Base-by-base conservation (phyloP, 192 early-diverging fungal genomes). In the Coemansia sp. region DNA sequence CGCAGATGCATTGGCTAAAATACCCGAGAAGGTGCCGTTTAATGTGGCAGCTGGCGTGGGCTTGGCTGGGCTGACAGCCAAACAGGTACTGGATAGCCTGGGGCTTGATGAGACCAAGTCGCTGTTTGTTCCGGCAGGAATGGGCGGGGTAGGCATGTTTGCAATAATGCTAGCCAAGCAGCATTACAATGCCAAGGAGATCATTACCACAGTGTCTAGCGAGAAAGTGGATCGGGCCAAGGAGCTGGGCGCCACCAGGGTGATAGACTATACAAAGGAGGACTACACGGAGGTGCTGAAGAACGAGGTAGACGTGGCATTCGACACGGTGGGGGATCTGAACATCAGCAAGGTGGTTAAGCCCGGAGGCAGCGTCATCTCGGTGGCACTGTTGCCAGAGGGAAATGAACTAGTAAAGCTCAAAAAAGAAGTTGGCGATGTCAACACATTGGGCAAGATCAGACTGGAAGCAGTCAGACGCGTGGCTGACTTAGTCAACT, bases 71-170 rank as follows among this genome's bases (percentile, higher is more conserved):
- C 65, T 80, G 8, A 85, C 85, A 15, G 83, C 85, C 15, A 70
- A 63, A 36, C 62, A 72, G 62, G 70, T 56, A 6, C 39, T 83
- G 23, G 77, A 75, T 40, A 19, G 42, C 3, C 42, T 43, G 1
- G 57, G 61, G 1, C 58, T 70, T 10, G 16, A 64, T 26, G 44
- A 40, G 6, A 68, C 60, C 8, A 45, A 72, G 16, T 46, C 62
- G 5, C 14, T 82, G 42, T 70, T 81, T 63, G 70, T 86, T 7
- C 80, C 68, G 47, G 85, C 63, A 6, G 85, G 85, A 0, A 60
- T 82, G 47, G 81, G 80, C 43, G 81, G 84, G 23, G 73, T 83
- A 15, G 85, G 82, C 5, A 63, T 65, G 61, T 73, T 83, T 55
- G 85, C 65, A 5, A 53, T 85, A 9, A 45, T 50, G 3, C 49